Base-by-base conservation (phyloP, 495 filamentous ascomycete genomes). In the Xylona heveae region DNA sequence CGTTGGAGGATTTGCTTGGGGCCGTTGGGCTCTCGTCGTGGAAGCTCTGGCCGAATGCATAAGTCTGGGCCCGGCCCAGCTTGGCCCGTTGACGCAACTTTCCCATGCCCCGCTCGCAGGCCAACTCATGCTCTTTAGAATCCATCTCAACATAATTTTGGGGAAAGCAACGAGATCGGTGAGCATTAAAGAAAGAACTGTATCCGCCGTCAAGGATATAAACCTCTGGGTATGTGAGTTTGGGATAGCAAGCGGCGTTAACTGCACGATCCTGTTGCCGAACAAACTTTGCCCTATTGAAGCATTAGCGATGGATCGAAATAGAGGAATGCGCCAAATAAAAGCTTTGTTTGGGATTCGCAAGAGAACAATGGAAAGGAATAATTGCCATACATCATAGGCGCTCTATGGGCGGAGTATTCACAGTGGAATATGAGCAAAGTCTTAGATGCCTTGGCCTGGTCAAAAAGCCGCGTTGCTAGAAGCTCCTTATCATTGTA, bases 191-290 rank as follows among this genome's bases (percentile, higher is more conserved):
- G 59, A 99, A 99, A 1, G 71, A 62, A 48, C 78, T 91, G 53
- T 99, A 99, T 14, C 90, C 90, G 26, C 90, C 90, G 26, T 95
- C 82, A 17, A 99, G 62, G 43, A 99, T 88, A 53, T 95, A 99
- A 32, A 95, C 66, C 42, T 99, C 90, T 0, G 90, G 90, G 41
- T 92, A 99, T 14, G 70, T 78, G 18, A 99, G 71, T 19, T 63
- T 62, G 7, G 90, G 90, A 42, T 99, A 99, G 19, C 58, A 59
- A 41, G 78, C 74, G 15, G 68, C 64, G 50, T 99, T 99, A 40
- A 66, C 54, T 14, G 67, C 65, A 15, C 90, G 78, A 56, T 99
- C 90, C 42, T 73, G 71, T 32, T 78, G 64, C 35, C 90, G 83
- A 30, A 99, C 68, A 48, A 79, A 76, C 37, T 76, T 74, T 7